Evolutionary conservation across 495 filamentous ascomycete genomes (phyloP).

Genomic region (Trichoderma asperelloides): DNA sequence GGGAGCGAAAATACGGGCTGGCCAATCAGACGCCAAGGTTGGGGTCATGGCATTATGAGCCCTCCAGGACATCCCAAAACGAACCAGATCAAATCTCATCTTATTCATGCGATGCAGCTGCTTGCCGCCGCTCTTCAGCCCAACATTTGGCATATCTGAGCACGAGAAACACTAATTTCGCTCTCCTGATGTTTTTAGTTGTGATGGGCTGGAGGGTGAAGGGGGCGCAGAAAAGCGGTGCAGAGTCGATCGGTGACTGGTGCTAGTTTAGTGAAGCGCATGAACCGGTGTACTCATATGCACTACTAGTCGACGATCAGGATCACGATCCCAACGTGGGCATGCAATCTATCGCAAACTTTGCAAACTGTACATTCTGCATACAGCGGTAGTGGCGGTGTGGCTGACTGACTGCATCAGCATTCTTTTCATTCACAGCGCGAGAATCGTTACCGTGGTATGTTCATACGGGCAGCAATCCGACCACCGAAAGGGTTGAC

Average conservation of each 20-base stretch:
- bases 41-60: neutral
- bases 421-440: neutral
- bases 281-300: neutral
- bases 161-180: constrained; percentile 1
- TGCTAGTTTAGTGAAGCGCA: neutral
- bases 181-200: neutral
- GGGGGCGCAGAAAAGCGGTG: neutral
- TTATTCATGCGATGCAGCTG: neutral
- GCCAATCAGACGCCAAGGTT: neutral
- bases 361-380: neutral
- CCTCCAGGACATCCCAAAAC: neutral
- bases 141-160: neutral
- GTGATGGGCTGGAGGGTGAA: neutral
- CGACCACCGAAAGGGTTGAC: neutral
- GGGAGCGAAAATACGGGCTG: neutral
- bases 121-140: neutral
- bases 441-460: neutral
- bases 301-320: neutral
- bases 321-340: constrained; percentile 6
- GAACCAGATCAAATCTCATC: neutral
- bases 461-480: neutral
- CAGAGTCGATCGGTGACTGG: neutral
- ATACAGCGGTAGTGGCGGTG: neutral
- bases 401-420: neutral
- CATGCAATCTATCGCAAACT: neutral